These are phyloP conservation scores for Chlamydomonas asymmetrica DNA, from an alignment of 139 green algal species.

Conservation along the genomic window DNA sequence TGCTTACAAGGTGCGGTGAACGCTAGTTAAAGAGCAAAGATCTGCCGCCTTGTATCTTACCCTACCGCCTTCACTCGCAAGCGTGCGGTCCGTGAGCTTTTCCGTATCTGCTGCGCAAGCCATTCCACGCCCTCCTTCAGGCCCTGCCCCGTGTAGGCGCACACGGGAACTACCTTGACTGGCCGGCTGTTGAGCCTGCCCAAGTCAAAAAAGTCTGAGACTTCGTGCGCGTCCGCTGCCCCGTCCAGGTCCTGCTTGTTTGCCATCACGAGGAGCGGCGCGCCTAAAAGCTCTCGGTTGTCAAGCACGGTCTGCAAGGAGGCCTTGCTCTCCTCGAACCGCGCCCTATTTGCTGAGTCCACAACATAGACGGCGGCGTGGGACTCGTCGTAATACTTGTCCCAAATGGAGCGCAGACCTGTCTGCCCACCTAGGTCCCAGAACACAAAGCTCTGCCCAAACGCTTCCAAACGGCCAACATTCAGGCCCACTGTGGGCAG, in stretches of 20 bases:
- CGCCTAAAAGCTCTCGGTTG: conserved; percentile 72
- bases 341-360: conserved; percentile 58
- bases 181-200: conserved; percentile 38
- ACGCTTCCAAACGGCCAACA: conserved; percentile 77
- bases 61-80: conserved; percentile 23
- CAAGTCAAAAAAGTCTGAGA: conserved; percentile 65
- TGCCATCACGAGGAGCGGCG: conserved; percentile 87
- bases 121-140: conserved; percentile 80
- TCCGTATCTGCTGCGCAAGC: conserved; percentile 79
- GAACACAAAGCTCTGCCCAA: conserved; percentile 70
- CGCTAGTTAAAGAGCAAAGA: no score
- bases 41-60: no score
- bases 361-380: conserved; percentile 92
- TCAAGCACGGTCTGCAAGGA: conserved; percentile 72
- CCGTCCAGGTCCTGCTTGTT: conserved; percentile 88
- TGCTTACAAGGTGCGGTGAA: no score
- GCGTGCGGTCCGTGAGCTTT: conserved; percentile 44
- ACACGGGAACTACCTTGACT: conserved; percentile 65
- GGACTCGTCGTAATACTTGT: conserved; percentile 95
- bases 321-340: conserved; percentile 68
- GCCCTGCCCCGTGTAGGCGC: conserved; percentile 73
- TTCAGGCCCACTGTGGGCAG: conserved; percentile 95
- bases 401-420: conserved; percentile 90
- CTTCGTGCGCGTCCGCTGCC: conserved; percentile 38
- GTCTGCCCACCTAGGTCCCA: conserved; percentile 90